These are phyloP conservation scores for Ceratobasidium sp. DNA, from an alignment of 1,284 basidiomycete species.

Conservation along the genomic window DNA sequence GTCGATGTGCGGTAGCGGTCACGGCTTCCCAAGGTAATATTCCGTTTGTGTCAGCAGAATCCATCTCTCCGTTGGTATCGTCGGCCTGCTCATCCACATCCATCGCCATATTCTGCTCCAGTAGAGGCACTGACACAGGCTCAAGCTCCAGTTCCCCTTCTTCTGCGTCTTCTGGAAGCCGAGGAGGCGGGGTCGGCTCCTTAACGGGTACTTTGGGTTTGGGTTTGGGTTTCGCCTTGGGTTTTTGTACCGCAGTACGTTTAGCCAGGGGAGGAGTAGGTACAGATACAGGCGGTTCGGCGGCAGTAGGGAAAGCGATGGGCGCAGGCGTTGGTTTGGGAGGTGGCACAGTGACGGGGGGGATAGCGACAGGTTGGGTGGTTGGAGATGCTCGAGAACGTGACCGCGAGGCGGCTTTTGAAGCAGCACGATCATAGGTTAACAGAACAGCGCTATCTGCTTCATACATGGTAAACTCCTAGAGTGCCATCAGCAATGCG, in stretches of 20 bases:
- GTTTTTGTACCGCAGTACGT: background rate
- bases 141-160: conserved; percentile 29
- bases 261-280: background rate
- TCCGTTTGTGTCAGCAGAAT: background rate
- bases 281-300: background rate
- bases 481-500: background rate
- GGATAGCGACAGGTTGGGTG: conserved; percentile 25
- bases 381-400: conserved; percentile 30
- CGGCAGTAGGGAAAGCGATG: background rate
- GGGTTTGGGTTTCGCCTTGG: conserved; percentile 2
- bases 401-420: conserved; percentile 24
- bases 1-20: conserved; percentile 13
- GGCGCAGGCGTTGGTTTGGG: conserved; percentile 18
- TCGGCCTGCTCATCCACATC: background rate
- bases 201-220: conserved; percentile 15
- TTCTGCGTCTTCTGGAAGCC: background rate
- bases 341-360: background rate
- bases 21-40: conserved; percentile 34
- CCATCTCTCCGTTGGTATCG: background rate
- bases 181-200: conserved; percentile 7
- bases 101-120: background rate
- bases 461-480: conserved; percentile 35
- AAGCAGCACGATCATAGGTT: conserved; percentile 30
- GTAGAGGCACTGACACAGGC: background rate
- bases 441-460: conserved; percentile 18